A percentile compares a stretch with the other conserved stretches of the same genome.
These are phyloP conservation scores for Aspergillus sergii DNA, from an alignment of 2,329 filamentous ascomycete genomes.

Conservation along the genomic window DNA sequence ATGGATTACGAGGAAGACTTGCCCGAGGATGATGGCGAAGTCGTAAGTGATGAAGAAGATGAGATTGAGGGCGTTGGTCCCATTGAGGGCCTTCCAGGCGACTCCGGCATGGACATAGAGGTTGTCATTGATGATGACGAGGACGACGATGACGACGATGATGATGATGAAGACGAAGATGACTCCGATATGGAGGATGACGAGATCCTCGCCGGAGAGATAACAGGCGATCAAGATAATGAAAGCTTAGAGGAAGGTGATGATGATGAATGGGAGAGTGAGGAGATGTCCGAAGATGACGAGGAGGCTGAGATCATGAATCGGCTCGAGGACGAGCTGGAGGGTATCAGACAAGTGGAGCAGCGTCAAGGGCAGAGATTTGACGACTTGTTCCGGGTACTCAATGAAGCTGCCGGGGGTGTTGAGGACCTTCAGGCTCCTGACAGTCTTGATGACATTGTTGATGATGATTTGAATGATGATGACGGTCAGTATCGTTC, in stretches of 20 bases:
- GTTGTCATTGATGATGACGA: conserved; percentile 81
- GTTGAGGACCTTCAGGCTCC: conserved; percentile 45
- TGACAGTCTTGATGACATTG: conserved; percentile 48
- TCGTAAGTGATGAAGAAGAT: conserved; percentile 86
- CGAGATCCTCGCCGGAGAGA: conserved; percentile 56
- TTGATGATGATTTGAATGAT: conserved; percentile 61
- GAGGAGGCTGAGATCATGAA: conserved; percentile 49
- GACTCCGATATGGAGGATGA: conserved; percentile 63
- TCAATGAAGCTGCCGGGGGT: conserved; percentile 45
- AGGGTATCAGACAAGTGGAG: conserved; percentile 43
- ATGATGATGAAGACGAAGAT: conserved; percentile 60
- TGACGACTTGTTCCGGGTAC: conserved; percentile 50
- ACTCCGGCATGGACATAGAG: conserved; percentile 72
- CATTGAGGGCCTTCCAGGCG: conserved; percentile 65
- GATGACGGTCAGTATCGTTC: conserved; percentile 52
- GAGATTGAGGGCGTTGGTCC: conserved; percentile 78
- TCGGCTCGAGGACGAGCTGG: conserved; percentile 46
- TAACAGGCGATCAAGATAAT: conserved; percentile 59
- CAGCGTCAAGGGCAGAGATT: conserved; percentile 46
- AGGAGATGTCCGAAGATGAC: conserved; percentile 51
- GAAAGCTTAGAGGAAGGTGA: conserved; percentile 51
- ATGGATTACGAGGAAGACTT: conserved; percentile 91
- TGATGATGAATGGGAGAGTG: conserved; percentile 54
- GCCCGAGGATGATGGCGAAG: conserved; percentile 76
- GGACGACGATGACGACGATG: conserved; percentile 66